These are phyloP conservation scores for Cyclanthera cordifolia DNA, from an alignment of 306 rosid species.

Conservation along the genomic window DNA sequence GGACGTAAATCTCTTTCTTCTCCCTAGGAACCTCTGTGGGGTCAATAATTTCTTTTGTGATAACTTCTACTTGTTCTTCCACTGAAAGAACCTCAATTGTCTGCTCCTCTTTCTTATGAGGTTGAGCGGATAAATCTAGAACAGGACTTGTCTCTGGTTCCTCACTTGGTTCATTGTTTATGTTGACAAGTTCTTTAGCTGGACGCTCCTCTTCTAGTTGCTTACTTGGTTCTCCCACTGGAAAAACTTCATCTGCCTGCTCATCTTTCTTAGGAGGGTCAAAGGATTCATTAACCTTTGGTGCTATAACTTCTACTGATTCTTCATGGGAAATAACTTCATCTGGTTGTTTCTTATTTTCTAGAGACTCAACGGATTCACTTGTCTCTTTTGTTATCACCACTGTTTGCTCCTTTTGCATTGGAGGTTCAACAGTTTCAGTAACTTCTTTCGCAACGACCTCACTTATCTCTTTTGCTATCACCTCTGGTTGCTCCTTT, in stretches of 20 bases:
- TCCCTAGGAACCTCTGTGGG: no score
- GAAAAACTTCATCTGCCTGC: neutral
- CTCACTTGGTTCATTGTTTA: neutral
- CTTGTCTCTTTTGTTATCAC: neutral
- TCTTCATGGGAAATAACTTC: neutral
- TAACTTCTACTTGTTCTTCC: slow-evolving; percentile 2
- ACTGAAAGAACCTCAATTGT: slow-evolving; percentile 8
- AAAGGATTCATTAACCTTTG: neutral
- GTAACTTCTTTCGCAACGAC: neutral
- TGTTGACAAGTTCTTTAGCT: neutral
- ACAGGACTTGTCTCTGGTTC: neutral
- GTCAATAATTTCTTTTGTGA: neutral
- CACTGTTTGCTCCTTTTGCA: neutral
- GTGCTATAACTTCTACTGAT: neutral
- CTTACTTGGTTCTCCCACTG: neutral
- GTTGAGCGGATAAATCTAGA: neutral
- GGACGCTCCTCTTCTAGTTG: neutral
- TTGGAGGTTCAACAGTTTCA: neutral
- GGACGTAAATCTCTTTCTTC: neutral
- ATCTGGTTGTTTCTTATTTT: neutral
- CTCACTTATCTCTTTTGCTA: neutral
- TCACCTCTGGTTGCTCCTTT: neutral
- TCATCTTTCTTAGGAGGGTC: neutral
- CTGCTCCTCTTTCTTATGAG: neutral
- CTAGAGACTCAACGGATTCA: slow-evolving; percentile 1